phyloP scores from a whole-genome alignment of 345 rosid genomes.

The Citrus australasica region DNA sequence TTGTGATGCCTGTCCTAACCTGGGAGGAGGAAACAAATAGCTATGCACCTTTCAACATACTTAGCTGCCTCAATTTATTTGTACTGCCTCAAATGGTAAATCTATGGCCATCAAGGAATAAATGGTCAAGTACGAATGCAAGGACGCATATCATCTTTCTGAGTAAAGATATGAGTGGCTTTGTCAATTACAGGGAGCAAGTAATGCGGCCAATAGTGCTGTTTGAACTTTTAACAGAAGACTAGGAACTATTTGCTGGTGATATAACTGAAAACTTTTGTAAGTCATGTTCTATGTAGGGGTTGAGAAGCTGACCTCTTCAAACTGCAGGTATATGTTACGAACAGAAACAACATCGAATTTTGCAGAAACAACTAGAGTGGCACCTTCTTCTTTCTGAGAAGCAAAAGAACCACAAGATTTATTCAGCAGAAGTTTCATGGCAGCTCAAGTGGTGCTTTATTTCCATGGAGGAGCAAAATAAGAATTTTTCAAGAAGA shows the following conservation, averaged over 20 bases:
- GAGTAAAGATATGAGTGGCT: background rate
- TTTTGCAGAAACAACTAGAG: conserved; percentile 86
- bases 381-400: conserved; percentile 88
- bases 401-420: conserved; percentile 16
- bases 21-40: no score
- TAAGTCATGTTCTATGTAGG: conserved; percentile 14
- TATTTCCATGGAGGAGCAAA: background rate
- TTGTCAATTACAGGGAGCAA: background rate
- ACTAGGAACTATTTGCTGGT: conserved; percentile 4
- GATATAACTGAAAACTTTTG: background rate
- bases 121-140: background rate
- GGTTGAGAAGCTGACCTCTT: conserved; percentile 64
- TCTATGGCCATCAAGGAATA: background rate
- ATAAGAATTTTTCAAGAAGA: background rate
- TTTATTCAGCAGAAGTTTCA: background rate
- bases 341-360: conserved; percentile 67
- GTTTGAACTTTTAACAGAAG: background rate
- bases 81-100: background rate
- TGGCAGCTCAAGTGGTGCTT: background rate
- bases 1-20: no score
- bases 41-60: no score
- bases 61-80: no score
- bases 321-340: conserved; percentile 82
- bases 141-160: background rate
- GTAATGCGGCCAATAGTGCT: background rate